Evolutionary conservation across 257 asterid species (phyloP).

Genomic region (Petunia axillaris): DNA sequence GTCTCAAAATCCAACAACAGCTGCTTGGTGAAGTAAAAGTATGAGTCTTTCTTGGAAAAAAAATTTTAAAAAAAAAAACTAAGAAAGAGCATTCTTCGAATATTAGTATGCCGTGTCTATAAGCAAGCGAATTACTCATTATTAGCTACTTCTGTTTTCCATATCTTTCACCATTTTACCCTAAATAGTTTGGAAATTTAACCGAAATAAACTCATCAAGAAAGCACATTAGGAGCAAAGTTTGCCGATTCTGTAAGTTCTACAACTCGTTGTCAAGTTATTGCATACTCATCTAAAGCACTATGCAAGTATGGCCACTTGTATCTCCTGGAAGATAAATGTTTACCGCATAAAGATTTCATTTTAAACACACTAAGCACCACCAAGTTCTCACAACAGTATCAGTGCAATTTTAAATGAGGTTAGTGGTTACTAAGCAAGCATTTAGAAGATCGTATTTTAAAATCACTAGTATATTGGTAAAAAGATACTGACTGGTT

Average conservation of each 20-base stretch:
- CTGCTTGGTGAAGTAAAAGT: not conserved
- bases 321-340: not conserved
- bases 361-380: not conserved
- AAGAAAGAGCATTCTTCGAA: not conserved
- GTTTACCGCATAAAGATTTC: not conserved
- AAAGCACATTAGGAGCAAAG: not conserved
- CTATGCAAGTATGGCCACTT: not conserved
- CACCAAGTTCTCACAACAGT: not conserved
- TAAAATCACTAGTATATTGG: not conserved
- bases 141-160: constrained; percentile 1
- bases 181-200: not conserved
- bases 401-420: not conserved
- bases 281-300: not conserved
- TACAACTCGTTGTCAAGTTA: not conserved
- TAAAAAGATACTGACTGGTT: not conserved
- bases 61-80: not conserved
- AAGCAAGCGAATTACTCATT: not conserved
- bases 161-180: not conserved
- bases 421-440: not conserved
- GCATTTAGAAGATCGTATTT: not conserved
- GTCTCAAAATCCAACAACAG: not conserved
- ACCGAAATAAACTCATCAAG: not conserved
- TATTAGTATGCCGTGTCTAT: not conserved
- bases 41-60: not conserved
- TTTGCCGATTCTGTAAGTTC: constrained; percentile 8